These are phyloP conservation scores for Wickerhamiella allomyrinae DNA, from an alignment of 805 yeast species.

Conservation along the genomic window DNA sequence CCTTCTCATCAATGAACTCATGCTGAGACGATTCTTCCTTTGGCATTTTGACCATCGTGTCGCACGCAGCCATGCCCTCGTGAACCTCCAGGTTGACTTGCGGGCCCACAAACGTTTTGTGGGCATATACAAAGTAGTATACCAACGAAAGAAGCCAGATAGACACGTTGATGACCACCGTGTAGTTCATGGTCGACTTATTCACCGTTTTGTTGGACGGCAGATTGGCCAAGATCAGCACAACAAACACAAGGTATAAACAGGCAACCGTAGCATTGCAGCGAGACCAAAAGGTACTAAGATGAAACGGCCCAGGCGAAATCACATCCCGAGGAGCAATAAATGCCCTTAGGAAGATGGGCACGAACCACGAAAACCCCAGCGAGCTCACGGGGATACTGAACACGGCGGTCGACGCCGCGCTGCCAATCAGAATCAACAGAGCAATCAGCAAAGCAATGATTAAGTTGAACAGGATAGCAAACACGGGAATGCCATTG, in stretches of 20 bases:
- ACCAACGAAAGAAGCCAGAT: constrained; percentile 37
- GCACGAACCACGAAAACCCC: constrained; percentile 46
- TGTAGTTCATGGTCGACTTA: constrained; percentile 59
- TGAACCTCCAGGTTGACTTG: constrained; percentile 32
- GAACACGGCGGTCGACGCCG: constrained; percentile 51
- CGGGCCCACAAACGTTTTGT: constrained; percentile 49
- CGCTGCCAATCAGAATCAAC: constrained; percentile 45
- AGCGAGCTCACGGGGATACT: constrained; percentile 54
- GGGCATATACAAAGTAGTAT: constrained; percentile 42
- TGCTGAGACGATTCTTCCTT: too few relatives aligned
- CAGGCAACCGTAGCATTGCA: constrained; percentile 28
- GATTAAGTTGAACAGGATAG: constrained; percentile 37
- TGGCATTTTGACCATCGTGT: too few relatives aligned
- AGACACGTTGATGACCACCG: constrained; percentile 45
- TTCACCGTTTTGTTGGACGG: constrained; percentile 48
- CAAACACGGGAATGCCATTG: constrained; percentile 49
- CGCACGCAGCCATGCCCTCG: too few relatives aligned
- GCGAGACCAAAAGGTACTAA: constrained; percentile 36
- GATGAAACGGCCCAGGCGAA: constrained; percentile 45
- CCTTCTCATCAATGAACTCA: too few relatives aligned
- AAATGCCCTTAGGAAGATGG: constrained; percentile 39
- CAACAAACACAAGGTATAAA: constrained; percentile 36
- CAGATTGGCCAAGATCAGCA: constrained; percentile 35
- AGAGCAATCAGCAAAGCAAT: constrained; percentile 40
- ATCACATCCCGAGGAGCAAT: constrained; percentile 34